Evolutionary conservation across 345 rosid species (phyloP), one percentile per base, ranked within the genome.

Genomic region (Populus davidiana): DNA sequence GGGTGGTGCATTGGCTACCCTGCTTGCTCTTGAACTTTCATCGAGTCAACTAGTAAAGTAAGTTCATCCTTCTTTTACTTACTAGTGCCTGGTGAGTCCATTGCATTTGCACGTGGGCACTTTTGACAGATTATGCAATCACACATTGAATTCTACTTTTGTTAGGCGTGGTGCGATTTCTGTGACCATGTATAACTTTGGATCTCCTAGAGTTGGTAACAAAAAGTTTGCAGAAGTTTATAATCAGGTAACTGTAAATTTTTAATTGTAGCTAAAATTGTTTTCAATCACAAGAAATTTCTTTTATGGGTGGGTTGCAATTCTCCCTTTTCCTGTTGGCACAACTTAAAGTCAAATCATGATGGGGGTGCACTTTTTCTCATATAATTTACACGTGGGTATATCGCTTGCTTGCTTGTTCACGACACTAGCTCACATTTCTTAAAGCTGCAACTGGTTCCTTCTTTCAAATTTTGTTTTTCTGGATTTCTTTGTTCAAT

Each of bases 161-260:
- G 17, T 75, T 80, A 95, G 98, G 90, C 78, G 36, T 62, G 96
- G 92, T 66, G 90, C 86, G 66, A 87, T 93, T 83, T 86, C 84
- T 38, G 87, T 93, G 80, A 91, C 97, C 16, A 93, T 93, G 99
- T 95, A 93, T 82, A 95, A 93, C 83, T 94, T 94, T 65, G 99
- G 99, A 70, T 95, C 99, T 80, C 98, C 99, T 62, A 91, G 97
- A 86, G 98, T 95, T 83, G 98, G 99, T 78, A 93, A 95, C 87
- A 91, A 83, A 88, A 89, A 85, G 75, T 91, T 95, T 75, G 94
- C 97, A 49, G 98, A 91, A 70, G 85, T 86, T 43, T 95, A 95
- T 79, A 95, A 95, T 62, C 85, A 91, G 99, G 98, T 94, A 82
- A 79, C 44, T 52, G 64, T 66, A 59, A 14, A 31, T 65, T 67